Base-by-base conservation (phyloP, 257 asterid species). In the Gentiana macrophylla region DNA sequence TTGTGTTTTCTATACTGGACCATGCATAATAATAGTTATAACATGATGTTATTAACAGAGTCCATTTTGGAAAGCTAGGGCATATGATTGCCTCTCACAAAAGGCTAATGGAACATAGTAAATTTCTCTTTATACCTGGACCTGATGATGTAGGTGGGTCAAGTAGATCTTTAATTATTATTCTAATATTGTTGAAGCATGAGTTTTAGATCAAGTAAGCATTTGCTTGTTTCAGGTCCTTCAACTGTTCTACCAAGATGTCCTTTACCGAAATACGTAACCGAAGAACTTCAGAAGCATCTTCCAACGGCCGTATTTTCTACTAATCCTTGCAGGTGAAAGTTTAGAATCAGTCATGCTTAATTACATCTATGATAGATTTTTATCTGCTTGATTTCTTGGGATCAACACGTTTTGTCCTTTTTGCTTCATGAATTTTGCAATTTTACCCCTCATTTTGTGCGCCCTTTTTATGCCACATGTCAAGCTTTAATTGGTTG, bases 241-340 rank as follows among this genome's bases (percentile, higher is more conserved):
- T 85, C 95, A 57, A 80, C 81, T 76, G 94, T 70, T 64, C 74
- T 86, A 37, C 98, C 98, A 60, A 80, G 91, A 73, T 80, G 90
- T 66, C 51, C 81, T 57, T 62, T 92, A 81, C 97, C 97, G 41
- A 83, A 81, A 68, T 88, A 81, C 78, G 69, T 92, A 62, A 85
- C 84, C 2, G 97, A 83, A 69, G 98, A 92, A 70, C 77, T 92
- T 64, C 84, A 73, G 59, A 75, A 73, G 63, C 73, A 77, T 58
- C 69, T 92, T 59, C 88, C 97, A 2, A 85, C 74, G 55, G 87
- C 98, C 57, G 80, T 72, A 51, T 91, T 84, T 72, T 59, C 77
- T 46, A 91, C 93, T 64, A 91, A 91, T 70, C 98, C 98, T 43
- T 92, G 98, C 95, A 87, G 98, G 97, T 87, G 2, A 41, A 70